phyloP scores from a whole-genome alignment of 768 basidiomycete species.

The Suillus subluteus region DNA sequence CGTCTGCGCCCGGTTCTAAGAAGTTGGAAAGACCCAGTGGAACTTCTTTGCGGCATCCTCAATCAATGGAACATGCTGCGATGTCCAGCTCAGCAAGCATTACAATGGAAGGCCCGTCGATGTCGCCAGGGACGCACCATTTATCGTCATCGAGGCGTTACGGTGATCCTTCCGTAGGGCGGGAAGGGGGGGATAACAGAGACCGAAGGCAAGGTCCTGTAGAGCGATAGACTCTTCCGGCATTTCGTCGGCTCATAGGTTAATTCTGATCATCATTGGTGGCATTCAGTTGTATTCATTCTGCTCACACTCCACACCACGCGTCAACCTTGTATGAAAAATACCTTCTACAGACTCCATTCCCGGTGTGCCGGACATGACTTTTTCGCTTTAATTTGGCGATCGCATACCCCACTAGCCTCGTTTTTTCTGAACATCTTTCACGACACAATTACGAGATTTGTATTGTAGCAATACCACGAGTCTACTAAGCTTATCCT shows the following conservation, averaged over 20 bases:
- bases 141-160: slow-evolving; percentile 39
- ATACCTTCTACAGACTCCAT: slow-evolving; percentile 11
- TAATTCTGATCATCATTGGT: slow-evolving; percentile 16
- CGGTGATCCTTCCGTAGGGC: slow-evolving; percentile 39
- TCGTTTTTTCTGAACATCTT: slow-evolving; percentile 10
- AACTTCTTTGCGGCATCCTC: slow-evolving; percentile 42
- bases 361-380: slow-evolving; percentile 27
- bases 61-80: slow-evolving; percentile 30
- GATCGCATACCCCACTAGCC: slow-evolving; percentile 13
- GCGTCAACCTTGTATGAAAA: slow-evolving; percentile 14
- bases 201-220: slow-evolving; percentile 33
- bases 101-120: slow-evolving; percentile 33
- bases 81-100: slow-evolving; percentile 27
- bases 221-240: slow-evolving; percentile 26
- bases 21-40: slow-evolving; percentile 38
- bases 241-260: slow-evolving; percentile 10
- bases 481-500: slow-evolving; percentile 9
- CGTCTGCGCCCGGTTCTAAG: slow-evolving; percentile 66
- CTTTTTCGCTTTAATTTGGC: slow-evolving; percentile 16
- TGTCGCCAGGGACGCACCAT: slow-evolving; percentile 36
- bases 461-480: slow-evolving; percentile 18
- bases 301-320: slow-evolving; percentile 21
- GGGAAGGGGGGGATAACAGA: slow-evolving; percentile 39
- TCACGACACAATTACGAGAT: slow-evolving; percentile 11
- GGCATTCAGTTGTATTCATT: slow-evolving; percentile 19